Base-by-base conservation (phyloP, 1,284 basidiomycete genomes). In the Entoloma clypeatum region DNA sequence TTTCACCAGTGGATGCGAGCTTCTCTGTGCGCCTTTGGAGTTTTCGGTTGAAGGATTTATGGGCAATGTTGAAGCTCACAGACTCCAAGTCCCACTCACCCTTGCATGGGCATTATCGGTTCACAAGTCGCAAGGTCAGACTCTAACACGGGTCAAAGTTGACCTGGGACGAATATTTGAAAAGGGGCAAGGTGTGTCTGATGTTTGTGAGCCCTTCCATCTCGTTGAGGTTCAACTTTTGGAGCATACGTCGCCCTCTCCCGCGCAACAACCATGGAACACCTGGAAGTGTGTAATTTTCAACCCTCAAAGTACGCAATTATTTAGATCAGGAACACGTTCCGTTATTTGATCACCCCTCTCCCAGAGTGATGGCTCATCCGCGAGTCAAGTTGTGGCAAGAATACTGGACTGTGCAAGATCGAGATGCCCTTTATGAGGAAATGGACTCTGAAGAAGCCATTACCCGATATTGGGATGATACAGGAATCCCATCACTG, bases 211-310 rank as follows among this genome's bases (percentile, higher is more conserved):
- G 13, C n/a, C n/a, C 22, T 13, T 33, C 13, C 18, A 18, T 33
- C 18, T 65, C 13, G 10, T 9, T 10, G 23, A 29, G 9, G 18
- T 34, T 24, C 8, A 18, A 7, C 5, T 28, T 18, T 50, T 72
- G n/a, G n/a, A 77, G 87, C 86, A 5, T 95, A 96, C 59, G 92
- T 95, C 31, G 93, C 93, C 0, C 71, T 96, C 8, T 93, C 91
- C 11, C 81, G 93, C 48, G 93, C 92, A 5, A 95, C 86, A 0
- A 82, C 76, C 2, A 72, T 95, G 53, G 80, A 86, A 9, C 81
- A 87, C 0, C 67, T 96, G 18, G 84, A 96, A 59, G 81, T 96
- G 4, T 60, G 79, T n/a, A 81, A 84, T 41, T 96, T 96, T 61
- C 70, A 81, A 50, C 69, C 80, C 0, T 69, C 65, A 33, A 91